Evolutionary conservation across 2,329 filamentous ascomycete genomes (phyloP).

Genomic region (Thielaviopsis ethacetica): DNA sequence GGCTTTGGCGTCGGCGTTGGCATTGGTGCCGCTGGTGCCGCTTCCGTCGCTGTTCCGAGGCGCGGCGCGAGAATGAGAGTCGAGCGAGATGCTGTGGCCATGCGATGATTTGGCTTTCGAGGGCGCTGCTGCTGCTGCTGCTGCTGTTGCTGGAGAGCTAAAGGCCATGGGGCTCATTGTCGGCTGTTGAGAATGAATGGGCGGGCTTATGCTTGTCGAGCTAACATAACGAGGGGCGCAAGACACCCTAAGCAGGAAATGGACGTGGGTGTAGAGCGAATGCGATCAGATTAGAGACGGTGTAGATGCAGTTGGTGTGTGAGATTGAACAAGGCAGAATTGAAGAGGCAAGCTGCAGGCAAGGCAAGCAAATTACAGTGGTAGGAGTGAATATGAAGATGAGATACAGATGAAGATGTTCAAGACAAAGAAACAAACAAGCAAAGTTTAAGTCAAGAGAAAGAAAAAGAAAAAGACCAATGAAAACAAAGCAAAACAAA

Average conservation of each 20-base stretch:
- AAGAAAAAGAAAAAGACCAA: neutral
- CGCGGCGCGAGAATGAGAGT: conserved; percentile 18
- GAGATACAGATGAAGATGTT: neutral
- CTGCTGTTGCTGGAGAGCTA: neutral
- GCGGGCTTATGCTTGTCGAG: neutral
- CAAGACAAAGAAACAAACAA: neutral
- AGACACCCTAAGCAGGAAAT: neutral
- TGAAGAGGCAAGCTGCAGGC: no score
- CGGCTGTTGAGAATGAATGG: neutral
- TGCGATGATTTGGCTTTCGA: neutral
- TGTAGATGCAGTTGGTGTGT: no score
- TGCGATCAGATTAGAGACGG: neutral
- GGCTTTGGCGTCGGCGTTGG: conserved; percentile 4
- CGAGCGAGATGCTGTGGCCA: conserved; percentile 18
- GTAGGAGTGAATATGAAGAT: neutral
- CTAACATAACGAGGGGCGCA: neutral
- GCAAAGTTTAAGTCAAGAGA: no score
- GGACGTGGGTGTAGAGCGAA: neutral
- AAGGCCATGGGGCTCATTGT: conserved; percentile 8
- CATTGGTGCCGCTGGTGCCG: conserved; percentile 10
- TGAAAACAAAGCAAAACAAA: neutral
- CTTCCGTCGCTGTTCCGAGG: conserved; percentile 15
- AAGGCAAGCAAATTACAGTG: no score
- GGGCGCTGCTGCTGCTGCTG: neutral
- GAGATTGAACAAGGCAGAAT: no score